Evolutionary conservation across 2,329 filamentous ascomycete species (phyloP), one percentile per base, ranked within the genome.

Genomic region (Penicillium sp.): DNA sequence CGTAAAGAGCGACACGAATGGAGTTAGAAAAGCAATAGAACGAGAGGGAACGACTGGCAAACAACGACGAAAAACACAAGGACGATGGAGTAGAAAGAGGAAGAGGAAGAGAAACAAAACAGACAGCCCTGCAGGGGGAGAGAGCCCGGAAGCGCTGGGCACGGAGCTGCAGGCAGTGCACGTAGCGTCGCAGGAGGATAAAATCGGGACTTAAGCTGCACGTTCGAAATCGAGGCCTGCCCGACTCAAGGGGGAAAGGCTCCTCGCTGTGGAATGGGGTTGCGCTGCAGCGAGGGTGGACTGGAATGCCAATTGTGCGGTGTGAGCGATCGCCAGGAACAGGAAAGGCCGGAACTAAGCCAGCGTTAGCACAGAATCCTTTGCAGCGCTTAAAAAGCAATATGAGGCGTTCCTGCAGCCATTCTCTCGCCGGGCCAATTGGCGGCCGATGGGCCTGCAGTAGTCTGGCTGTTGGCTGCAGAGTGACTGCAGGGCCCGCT

Each of bases 211-310:
- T 57, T 53, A 48, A 43, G 40, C 55, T 54, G 56, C 55, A 53
- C 56, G 52, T 58, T 52, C 50, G 53, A 24, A 23, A 24, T 54
- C 56, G 56, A 54, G 50, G 38, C 56, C 56, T 26, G 51, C 49
- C 45, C 48, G 56, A 58, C 46, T 58, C 56, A 58, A 58, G 56
- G 56, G 56, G 46, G 52, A 35, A 23, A 47, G 26, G 45, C 53
- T 58, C 56, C 56, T 58, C 56, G 46, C 56, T 50, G 53, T 47
- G 57, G 57, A 59, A 59, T 56, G 48, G 52, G 48, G 56, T 58
- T 58, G 56, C 56, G 33, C 43, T 51, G 56, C 56, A 52, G 56
- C 48, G 51, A 58, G 56, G 51, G 56, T 33, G 30, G 30, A 14
- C 12, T n/a, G 51, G 56, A 52, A 58, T 55, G 49, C 16, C 14